Evolutionary conservation across 2,329 filamentous ascomycete species (phyloP), one percentile per base, ranked within the genome.

Genomic region (Eurotiales sp.): DNA sequence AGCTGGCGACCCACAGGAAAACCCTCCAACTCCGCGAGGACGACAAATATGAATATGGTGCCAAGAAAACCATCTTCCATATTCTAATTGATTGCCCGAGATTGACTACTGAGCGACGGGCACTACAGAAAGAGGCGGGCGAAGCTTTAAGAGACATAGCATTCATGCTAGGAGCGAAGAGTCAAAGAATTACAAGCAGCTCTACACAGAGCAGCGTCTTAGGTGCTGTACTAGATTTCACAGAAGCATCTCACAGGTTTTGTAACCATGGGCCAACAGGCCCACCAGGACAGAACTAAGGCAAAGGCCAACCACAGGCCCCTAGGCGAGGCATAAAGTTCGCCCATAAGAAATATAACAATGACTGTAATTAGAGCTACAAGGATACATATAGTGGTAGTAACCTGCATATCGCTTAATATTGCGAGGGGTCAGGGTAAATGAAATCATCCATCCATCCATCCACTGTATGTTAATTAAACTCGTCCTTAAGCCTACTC

Each of bases 1-100:
- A 52, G 60, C 48, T 62, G 30, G 51, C 55, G 27, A 47, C 46
- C n/a, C 43, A 55, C 34, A 32, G 15, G n/a, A 58, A 56, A 44
- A 21, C 39, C 17, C 19, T 34, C 30, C 36, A 23, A 32, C 36
- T 55, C 44, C 15, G 17, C 22, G 46, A 53, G 1, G 47, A 45
- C 14, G 46, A 59, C 17, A 21, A 48, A 36, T 59, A 55, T 50
- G 53, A 58, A 47, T 60, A 51, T 21, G 55, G 61, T 4, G 54
- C 53, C 23, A 39, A 51, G 39, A 54, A 59, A 25, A 56, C 51
- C 21, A 52, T 59, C 14, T 27, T 53, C 3, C 55, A 59, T 36
- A 49, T 59, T 8, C 29, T 56, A 36, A 36, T 56, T 32, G 47
- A 56, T 45, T 56, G 50, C 45, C 54, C 47, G 7, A 53, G 30